phyloP scores from a whole-genome alignment of 2,329 filamentous ascomycete genomes.

The Arthrinium phaeospermum region DNA sequence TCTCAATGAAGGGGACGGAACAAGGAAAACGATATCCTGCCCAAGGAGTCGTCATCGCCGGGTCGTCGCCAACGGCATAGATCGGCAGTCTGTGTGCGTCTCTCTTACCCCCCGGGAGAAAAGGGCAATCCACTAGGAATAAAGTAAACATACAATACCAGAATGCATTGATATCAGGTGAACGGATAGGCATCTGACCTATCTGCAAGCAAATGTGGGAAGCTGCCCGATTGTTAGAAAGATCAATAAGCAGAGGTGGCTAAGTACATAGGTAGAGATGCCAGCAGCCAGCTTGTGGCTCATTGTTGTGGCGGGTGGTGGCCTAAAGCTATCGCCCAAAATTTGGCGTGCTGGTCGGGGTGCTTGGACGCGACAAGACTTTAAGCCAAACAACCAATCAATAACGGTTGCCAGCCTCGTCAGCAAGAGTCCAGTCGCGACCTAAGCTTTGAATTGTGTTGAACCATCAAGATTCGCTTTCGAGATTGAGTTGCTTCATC shows the following conservation, averaged over 20 bases:
- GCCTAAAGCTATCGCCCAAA: not conserved
- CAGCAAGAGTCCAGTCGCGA: slow-evolving; percentile 14
- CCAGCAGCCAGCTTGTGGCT: not conserved
- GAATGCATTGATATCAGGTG: not conserved
- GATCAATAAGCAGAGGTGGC: not conserved
- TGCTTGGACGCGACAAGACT: not conserved
- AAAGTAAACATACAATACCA: not conserved
- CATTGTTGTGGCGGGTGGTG: not conserved
- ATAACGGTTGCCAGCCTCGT: slow-evolving; percentile 3
- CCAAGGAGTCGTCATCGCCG: not conserved
- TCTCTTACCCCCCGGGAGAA: no score
- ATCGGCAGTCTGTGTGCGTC: not conserved
- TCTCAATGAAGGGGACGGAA: not conserved
- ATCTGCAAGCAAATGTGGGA: not conserved
- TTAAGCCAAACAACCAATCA: slow-evolving; percentile 3
- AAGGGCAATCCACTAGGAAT: not conserved
- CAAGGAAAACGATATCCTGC: not conserved
- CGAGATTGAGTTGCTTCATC: slow-evolving; percentile 12
- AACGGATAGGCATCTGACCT: not conserved
- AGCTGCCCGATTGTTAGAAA: no score
- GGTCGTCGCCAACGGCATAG: not conserved
- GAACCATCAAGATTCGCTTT: slow-evolving; percentile 10
- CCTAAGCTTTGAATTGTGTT: slow-evolving; percentile 10
- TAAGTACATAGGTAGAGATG: no score
- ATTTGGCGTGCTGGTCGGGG: not conserved